Conservation (phyloP, 352 stramenopile species). For the Phytopythium ostracodes region DNA sequence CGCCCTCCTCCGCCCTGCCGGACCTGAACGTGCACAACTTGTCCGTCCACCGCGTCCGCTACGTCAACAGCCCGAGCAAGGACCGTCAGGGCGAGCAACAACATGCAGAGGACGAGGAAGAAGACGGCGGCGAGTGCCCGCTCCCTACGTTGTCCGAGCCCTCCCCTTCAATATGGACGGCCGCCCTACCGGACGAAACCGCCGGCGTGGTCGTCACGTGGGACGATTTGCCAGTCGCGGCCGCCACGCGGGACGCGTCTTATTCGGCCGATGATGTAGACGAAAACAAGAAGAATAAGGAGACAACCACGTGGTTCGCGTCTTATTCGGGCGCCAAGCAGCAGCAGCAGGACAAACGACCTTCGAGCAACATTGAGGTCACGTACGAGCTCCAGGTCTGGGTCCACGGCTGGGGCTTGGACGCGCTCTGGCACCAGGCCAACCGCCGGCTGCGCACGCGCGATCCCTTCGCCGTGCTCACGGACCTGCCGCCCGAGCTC, state of each 20-base stretch:
- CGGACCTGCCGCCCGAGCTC: slow-evolving; percentile 44
- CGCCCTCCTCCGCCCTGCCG: neutral
- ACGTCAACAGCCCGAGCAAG: slow-evolving; percentile 20
- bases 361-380: slow-evolving; percentile 13
- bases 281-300: neutral
- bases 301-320: neutral
- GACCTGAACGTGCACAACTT: slow-evolving; percentile 55
- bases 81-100: neutral
- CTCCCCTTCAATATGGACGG: slow-evolving; percentile 10
- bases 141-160: slow-evolving; percentile 6
- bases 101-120: neutral
- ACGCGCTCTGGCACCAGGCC: slow-evolving; percentile 52
- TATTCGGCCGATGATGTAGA: neutral
- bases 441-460: slow-evolving; percentile 41
- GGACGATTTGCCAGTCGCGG: slow-evolving; percentile 49
- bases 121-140: slow-evolving; percentile 11
- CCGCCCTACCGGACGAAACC: slow-evolving; percentile 17
- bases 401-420: slow-evolving; percentile 59
- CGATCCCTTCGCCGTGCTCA: slow-evolving; percentile 56
- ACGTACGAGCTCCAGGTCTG: slow-evolving; percentile 70
- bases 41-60: slow-evolving; percentile 57
- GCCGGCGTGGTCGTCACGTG: slow-evolving; percentile 61
- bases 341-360: slow-evolving; percentile 4
- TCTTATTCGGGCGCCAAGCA: neutral
- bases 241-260: slow-evolving; percentile 10